Evolutionary conservation across 768 basidiomycete genomes (phyloP), one percentile per base, ranked within the genome.

Genomic region (Leucogyrophana mollusca): DNA sequence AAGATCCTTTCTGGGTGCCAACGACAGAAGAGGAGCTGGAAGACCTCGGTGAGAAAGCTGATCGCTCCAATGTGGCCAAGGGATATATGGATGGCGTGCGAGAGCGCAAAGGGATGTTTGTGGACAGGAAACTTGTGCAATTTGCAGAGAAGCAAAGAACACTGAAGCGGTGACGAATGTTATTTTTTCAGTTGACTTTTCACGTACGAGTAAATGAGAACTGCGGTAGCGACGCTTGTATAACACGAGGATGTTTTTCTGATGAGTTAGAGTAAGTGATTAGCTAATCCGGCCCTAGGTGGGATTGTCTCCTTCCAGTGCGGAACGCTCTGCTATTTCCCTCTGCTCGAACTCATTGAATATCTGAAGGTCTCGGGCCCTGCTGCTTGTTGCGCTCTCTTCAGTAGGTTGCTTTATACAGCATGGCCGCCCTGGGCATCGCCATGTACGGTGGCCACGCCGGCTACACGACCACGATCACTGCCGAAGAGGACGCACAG

Each of bases 81-180:
- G 78, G 71, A 14, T 98, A 97, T 55, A 87, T 96, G 83, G 94
- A 98, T 54, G 74, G 67, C 0, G 95, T 97, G 23, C 78, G 95
- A 56, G 87, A 86, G 56, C 75, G 95, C 21, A 98, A 98, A 60
- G 96, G 96, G 4, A 78, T 98, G 82, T 95, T 94, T 65, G 88
- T 96, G 6, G 93, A 97, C 66, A 74, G 83, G 53, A 98, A 97
- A 71, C 85, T 96, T 23, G 92, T 99, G 1, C 89, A 95, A 60
- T 86, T 84, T 61, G 95, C 96, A 3, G 96, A 98, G 72, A 98
- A 98, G 72, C 96, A 98, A 69, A 78, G 95, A 63, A 98, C 96
- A 21, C 65, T 85, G 55, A 86, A 84, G 58, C 73, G 79, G 56
- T 85, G 67, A 65, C 42, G 27, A 13, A 30, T 6, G 27, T 7